Evolutionary conservation across 2,329 filamentous ascomycete species (phyloP).

Genomic region (Colletotrichum zoysiae): DNA sequence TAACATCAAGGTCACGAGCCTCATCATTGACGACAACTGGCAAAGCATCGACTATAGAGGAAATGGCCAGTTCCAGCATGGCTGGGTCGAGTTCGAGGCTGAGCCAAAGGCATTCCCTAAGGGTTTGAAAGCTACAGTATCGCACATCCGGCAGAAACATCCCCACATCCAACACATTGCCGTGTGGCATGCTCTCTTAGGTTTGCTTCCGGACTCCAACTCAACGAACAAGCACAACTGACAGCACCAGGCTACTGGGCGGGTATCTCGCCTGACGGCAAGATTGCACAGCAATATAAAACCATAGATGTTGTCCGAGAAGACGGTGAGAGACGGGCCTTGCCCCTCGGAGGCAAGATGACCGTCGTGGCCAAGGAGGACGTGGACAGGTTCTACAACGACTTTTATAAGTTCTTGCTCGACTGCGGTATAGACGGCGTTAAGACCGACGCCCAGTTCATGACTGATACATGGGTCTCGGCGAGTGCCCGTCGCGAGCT

Average conservation of each 20-base stretch:
- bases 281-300: constrained; percentile 82
- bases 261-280: constrained; percentile 80
- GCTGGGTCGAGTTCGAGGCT: constrained; percentile 89
- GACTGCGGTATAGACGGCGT: constrained; percentile 84
- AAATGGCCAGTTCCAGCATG: constrained; percentile 66
- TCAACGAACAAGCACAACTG: constrained; percentile 44
- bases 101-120: constrained; percentile 82
- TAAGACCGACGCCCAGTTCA: constrained; percentile 94
- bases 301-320: constrained; percentile 71
- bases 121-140: constrained; percentile 79
- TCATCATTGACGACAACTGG: constrained; percentile 99
- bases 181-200: constrained; percentile 91
- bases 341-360: constrained; percentile 73
- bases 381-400: constrained; percentile 82
- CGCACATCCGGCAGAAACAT: constrained; percentile 76
- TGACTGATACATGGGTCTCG: constrained; percentile 80
- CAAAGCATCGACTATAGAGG: constrained; percentile 75
- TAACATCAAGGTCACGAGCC: constrained; percentile 81
- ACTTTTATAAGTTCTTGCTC: constrained; percentile 89
- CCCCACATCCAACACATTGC: constrained; percentile 84
- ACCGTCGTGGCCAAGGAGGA: constrained; percentile 81
- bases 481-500: constrained; percentile 79
- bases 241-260: constrained; percentile 81
- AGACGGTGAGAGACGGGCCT: constrained; percentile 59
- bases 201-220: constrained; percentile 41